A percentile compares a stretch with the other conserved stretches of the same genome.
Evolutionary conservation across 495 filamentous ascomycete species (phyloP).

Genomic region (Bathelium albidoporum): DNA sequence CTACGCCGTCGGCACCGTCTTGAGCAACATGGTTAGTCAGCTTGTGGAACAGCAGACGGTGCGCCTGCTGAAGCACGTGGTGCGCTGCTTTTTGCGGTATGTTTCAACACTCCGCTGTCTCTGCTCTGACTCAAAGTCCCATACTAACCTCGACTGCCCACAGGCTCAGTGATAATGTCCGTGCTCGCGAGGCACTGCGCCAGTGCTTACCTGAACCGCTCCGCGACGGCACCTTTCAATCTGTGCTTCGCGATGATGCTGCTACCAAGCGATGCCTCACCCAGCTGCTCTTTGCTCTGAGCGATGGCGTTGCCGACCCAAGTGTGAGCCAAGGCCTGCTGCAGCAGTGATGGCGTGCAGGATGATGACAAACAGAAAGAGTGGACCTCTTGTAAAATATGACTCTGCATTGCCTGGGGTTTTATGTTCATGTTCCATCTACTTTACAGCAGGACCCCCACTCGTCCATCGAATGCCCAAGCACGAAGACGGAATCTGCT

Average conservation of each 20-base stretch:
- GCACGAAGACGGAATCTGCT: background rate
- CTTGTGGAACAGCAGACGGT: slow-evolving; percentile 97
- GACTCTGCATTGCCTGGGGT: background rate
- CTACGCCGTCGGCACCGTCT: slow-evolving; percentile 93
- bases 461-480: background rate
- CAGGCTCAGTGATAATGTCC: slow-evolving; percentile 90
- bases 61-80: slow-evolving; percentile 91
- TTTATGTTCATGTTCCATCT: background rate
- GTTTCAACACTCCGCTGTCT: slow-evolving; percentile 20
- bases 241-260: slow-evolving; percentile 91
- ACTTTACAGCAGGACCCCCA: background rate
- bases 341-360: background rate
- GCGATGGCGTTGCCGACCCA: slow-evolving; percentile 72
- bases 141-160: no score
- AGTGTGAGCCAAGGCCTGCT: background rate
- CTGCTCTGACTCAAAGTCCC: no score
- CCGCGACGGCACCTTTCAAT: slow-evolving; percentile 92
- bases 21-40: slow-evolving; percentile 98
- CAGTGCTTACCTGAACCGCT: slow-evolving; percentile 96
- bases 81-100: slow-evolving; percentile 90
- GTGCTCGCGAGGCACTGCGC: slow-evolving; percentile 85
- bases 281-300: slow-evolving; percentile 92
- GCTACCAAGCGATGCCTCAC: slow-evolving; percentile 96
- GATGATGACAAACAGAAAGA: background rate
- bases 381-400: background rate